A percentile compares a stretch with the other conserved stretches of the same genome.
Evolutionary conservation across 768 basidiomycete species (phyloP).

Genomic region (Phaffia tasmanica): DNA sequence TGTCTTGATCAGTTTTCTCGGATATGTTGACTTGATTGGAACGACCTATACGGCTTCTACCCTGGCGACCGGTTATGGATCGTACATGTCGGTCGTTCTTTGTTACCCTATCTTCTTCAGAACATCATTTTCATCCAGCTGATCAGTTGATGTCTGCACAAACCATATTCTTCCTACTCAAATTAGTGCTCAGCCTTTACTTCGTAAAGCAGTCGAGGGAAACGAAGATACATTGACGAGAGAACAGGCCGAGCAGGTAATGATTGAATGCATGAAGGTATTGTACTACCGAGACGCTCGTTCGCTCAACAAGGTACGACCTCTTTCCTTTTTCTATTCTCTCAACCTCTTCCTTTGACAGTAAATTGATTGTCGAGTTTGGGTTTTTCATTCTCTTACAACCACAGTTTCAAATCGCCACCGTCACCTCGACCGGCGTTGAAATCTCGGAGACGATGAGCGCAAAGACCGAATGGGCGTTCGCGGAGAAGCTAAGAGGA

Average conservation of each 20-base stretch:
- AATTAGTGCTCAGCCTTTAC: constrained; percentile 66
- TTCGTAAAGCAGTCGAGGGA: constrained; percentile 82
- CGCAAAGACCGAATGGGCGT: constrained; percentile 73
- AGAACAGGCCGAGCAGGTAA: constrained; percentile 62
- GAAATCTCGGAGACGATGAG: constrained; percentile 65
- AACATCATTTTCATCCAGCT: background rate
- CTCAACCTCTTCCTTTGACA: background rate
- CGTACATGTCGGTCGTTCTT: constrained; percentile 48
- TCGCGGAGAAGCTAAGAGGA: constrained; percentile 82
- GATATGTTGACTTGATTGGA: constrained; percentile 90
- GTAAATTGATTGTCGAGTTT: background rate
- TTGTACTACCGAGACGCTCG: constrained; percentile 94
- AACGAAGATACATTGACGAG: constrained; percentile 61
- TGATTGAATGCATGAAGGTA: constrained; percentile 80
- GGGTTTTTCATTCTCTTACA: background rate
- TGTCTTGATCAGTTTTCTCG: constrained; percentile 59
- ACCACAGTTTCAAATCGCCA: constrained; percentile 91
- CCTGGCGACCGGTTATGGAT: constrained; percentile 88
- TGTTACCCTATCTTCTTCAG: background rate
- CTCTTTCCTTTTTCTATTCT: background rate
- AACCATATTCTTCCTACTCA: background rate
- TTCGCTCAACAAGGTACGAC: constrained; percentile 78
- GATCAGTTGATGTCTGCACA: background rate
- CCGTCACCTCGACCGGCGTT: constrained; percentile 63
- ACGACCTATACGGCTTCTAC: constrained; percentile 89